Conservation (phyloP, 495 filamentous ascomycete genomes). For the Cladorrhinum samala region DNA sequence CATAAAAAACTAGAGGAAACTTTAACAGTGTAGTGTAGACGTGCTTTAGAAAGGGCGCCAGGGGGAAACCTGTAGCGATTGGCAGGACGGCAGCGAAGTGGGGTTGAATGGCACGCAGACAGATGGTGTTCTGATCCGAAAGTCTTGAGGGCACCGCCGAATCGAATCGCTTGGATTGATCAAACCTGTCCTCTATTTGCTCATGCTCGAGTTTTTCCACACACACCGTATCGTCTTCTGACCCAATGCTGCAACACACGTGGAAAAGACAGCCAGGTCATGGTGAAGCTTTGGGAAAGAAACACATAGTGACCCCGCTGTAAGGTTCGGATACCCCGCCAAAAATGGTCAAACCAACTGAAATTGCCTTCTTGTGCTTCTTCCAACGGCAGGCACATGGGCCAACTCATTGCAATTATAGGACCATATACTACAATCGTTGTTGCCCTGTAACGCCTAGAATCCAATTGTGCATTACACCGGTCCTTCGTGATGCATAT, state of each 20-base stretch:
- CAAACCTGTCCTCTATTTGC: not conserved
- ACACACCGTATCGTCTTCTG: not conserved
- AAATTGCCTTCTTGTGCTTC: not conserved
- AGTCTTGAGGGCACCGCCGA: not conserved
- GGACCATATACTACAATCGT: too few species aligned
- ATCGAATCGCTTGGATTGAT: not conserved
- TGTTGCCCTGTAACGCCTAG: too few species aligned
- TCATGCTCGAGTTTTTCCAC: not conserved
- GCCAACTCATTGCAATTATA: too few species aligned
- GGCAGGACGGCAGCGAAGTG: conserved; percentile 6
- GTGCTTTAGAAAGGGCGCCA: conserved; percentile 1
- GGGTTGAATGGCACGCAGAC: conserved; percentile 2
- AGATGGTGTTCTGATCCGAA: not conserved
- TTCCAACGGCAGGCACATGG: not conserved
- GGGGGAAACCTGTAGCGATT: conserved; percentile 10
- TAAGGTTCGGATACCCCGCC: not conserved
- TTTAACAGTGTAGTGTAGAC: too few species aligned
- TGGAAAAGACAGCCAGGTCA: too few species aligned
- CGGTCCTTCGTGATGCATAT: too few species aligned
- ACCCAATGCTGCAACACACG: not conserved
- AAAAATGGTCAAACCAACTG: not conserved
- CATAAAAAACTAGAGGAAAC: not conserved
- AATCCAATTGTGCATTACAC: too few species aligned
- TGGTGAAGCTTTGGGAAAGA: not conserved
- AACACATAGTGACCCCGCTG: not conserved